Evolutionary conservation across 805 yeast species (phyloP).

Genomic region (Ogataea siamensis): DNA sequence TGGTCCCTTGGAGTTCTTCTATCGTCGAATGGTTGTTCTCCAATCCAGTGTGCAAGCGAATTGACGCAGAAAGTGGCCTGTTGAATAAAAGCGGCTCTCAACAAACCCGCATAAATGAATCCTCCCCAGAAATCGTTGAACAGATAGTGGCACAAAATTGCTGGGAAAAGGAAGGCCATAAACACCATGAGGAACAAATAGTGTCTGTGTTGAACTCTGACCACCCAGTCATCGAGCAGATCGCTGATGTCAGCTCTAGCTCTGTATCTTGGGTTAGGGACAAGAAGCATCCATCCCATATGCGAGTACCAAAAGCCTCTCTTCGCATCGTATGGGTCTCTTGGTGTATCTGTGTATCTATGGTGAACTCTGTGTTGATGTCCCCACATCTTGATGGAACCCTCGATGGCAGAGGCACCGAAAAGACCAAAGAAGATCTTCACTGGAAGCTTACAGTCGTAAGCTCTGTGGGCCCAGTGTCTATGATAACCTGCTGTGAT

Average conservation of each 20-base stretch:
- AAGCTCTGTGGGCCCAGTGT: constrained; percentile 75
- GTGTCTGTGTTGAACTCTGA: constrained; percentile 78
- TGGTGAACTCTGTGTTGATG: constrained; percentile 85
- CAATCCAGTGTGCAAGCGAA: constrained; percentile 84
- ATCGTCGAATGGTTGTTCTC: constrained; percentile 83
- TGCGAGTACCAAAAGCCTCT: constrained; percentile 82
- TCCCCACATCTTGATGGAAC: constrained; percentile 88
- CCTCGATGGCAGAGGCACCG: constrained; percentile 82
- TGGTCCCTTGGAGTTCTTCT: constrained; percentile 86
- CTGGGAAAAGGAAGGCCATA: constrained; percentile 62
- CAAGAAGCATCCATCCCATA: constrained; percentile 80
- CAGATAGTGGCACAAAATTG: constrained; percentile 49
- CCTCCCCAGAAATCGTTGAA: constrained; percentile 72
- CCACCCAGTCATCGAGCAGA: constrained; percentile 75
- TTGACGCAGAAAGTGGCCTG: constrained; percentile 87
- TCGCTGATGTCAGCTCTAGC: constrained; percentile 83
- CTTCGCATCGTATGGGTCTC: constrained; percentile 88
- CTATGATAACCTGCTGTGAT: constrained; percentile 86
- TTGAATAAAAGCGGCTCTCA: constrained; percentile 68
- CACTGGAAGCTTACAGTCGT: constrained; percentile 58
- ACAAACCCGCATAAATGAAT: constrained; percentile 69
- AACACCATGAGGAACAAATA: constrained; percentile 60
- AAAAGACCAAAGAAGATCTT: constrained; percentile 67
- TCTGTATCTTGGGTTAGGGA: constrained; percentile 77
- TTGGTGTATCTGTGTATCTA: constrained; percentile 76